Base-by-base conservation (phyloP, 1,139 yeast species). In the Geotrichum histeridarum region DNA sequence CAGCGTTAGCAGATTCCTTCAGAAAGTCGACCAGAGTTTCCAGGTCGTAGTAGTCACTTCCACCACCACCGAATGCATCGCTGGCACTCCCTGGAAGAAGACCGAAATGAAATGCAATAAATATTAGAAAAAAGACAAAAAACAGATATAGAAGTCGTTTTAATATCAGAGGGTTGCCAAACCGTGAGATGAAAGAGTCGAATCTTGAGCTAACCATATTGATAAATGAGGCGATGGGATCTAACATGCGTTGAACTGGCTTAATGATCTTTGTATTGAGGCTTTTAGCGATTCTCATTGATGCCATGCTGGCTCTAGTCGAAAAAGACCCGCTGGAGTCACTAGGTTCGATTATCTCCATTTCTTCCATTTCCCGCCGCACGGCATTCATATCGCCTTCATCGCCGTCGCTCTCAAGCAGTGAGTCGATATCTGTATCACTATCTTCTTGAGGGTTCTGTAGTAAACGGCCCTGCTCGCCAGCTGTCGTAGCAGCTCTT, bases 141-240 rank as follows among this genome's bases (percentile, higher is more conserved):
- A 82, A 65, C 17, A 91, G 86, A 63, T 88, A 89, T 5, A 87
- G 67, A 37, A 90, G 74, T 46, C 98, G 75, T 61, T 86, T 86
- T 39, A 90, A 82, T 53, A 93, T 86, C 54, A 91, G 72, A 0
- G 97, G 97, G 66, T 91, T 90, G 8, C 97, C 96, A 33, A 87
- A 62, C 60, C 80, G 79, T 42, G 83, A 76, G 30, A 91, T 71
- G 42, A 76, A 69, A 42, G 72, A 70, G 61, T 90, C 96, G 54
- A 82, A 73, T 47, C 76, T 75, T 46, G 71, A 63, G 55, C 72
- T 72, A 38, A 78, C 57, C 53, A 69, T 75, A 50, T 71, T 70
- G 66, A 82, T 81, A 0, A 81, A 75, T 62, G 81, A 84, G 45
- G 81, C 83, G 9, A 86, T 77, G 0, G 95, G 94, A 63, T 85